A percentile compares a stretch with the other conserved stretches of the same genome.
Conservation (phyloP, 768 basidiomycete species). For the Lentinula lateritia region DNA sequence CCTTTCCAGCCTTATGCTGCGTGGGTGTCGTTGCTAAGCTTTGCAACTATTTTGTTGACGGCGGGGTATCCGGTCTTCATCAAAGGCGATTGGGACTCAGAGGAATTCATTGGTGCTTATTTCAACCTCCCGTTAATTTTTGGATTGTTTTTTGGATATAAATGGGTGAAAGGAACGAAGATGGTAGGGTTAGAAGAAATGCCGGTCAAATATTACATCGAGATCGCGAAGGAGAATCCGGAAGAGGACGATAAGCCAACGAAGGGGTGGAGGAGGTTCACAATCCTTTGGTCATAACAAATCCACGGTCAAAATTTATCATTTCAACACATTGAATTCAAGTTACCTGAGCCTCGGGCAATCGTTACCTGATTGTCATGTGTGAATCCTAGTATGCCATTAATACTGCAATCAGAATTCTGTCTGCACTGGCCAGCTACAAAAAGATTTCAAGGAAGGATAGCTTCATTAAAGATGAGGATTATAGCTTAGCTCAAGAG, state of each 20-base stretch:
- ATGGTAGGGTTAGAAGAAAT: constrained; percentile 13
- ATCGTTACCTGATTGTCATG: no score
- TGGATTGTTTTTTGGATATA: constrained; percentile 37
- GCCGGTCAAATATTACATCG: constrained; percentile 4
- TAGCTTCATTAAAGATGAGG: no score
- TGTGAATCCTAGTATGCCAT: no score
- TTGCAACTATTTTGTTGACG: constrained; percentile 10
- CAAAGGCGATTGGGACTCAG: neutral
- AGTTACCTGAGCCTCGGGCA: no score
- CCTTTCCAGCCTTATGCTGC: constrained; percentile 30
- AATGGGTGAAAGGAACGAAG: constrained; percentile 32
- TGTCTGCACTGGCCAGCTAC: no score
- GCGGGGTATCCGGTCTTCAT: constrained; percentile 22
- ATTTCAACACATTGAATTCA: no score
- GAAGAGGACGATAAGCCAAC: neutral
- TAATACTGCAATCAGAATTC: no score
- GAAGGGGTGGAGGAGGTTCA: neutral
- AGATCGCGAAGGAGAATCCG: constrained; percentile 6
- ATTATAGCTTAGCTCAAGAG: no score
- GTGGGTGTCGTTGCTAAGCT: constrained; percentile 31
- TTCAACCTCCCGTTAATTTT: constrained; percentile 44
- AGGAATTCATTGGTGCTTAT: constrained; percentile 20
- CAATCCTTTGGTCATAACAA: neutral
- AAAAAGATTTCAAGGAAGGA: no score
- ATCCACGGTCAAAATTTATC: neutral